Percentiles rank a stretch among this genome's conserved stretches.
Evolutionary conservation across 768 basidiomycete genomes (phyloP).

Genomic region (Mrakia frigida): DNA sequence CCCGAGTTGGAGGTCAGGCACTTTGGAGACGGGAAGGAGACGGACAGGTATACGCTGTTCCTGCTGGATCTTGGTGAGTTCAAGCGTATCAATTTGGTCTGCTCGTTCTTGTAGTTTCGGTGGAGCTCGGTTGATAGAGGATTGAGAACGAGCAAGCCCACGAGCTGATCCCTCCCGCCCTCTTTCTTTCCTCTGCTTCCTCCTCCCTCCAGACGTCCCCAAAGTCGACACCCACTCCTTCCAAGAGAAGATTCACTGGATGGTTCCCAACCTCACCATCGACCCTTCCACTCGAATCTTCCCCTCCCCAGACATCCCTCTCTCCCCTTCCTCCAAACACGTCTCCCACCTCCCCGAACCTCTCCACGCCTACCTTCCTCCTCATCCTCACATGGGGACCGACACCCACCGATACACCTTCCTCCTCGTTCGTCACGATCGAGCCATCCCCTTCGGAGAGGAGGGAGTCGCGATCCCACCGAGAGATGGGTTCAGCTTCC

Average conservation of each 20-base stretch:
- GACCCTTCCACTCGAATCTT: constrained; percentile 50
- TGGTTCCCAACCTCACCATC: constrained; percentile 81
- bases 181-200: not conserved
- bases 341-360: constrained; percentile 35
- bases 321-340: constrained; percentile 27
- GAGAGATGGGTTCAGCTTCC: constrained; percentile 12
- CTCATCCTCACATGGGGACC: constrained; percentile 84
- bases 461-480: not conserved
- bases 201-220: constrained; percentile 64
- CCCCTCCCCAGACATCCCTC: constrained; percentile 35
- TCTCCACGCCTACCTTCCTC: constrained; percentile 64
- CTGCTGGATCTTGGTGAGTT: constrained; percentile 75
- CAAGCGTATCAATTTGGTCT: no score
- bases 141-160: not conserved
- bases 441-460: not conserved
- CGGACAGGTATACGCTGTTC: constrained; percentile 74
- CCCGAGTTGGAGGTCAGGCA: constrained; percentile 49
- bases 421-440: constrained; percentile 64
- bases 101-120: no score
- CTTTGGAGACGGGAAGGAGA: constrained; percentile 65
- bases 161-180: not conserved
- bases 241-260: constrained; percentile 75
- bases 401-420: constrained; percentile 74
- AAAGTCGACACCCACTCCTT: constrained; percentile 60
- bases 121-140: no score